Evolutionary conservation across 2,329 filamentous ascomycete genomes (phyloP).

Genomic region (Teratosphaeria epicoccoides): DNA sequence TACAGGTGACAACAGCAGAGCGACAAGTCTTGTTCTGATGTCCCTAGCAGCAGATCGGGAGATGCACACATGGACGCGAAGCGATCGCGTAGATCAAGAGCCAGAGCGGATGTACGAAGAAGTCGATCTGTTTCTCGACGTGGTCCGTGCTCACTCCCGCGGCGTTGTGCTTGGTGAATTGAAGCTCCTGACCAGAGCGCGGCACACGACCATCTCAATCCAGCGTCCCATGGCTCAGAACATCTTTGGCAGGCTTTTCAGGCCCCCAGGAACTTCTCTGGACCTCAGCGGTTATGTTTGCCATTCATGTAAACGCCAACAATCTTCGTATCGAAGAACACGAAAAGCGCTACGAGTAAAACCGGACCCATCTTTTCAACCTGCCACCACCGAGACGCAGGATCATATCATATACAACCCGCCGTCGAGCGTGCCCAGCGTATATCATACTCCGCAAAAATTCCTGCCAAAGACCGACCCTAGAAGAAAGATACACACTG

Average conservation of each 20-base stretch:
- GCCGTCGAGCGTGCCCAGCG: constrained; percentile 51
- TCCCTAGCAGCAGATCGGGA: too few relatives aligned
- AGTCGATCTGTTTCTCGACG: neutral
- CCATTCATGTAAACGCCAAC: constrained; percentile 28
- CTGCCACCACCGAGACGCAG: constrained; percentile 25
- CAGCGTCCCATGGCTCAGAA: constrained; percentile 3
- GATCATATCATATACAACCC: constrained; percentile 57
- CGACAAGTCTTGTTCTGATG: too few relatives aligned
- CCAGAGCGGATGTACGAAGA: too few relatives aligned
- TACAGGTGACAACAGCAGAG: too few relatives aligned
- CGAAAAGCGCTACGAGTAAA: constrained; percentile 37
- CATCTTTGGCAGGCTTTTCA: neutral
- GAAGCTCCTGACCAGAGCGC: neutral
- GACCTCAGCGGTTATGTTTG: constrained; percentile 16
- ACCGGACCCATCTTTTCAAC: constrained; percentile 34
- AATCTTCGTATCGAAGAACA: constrained; percentile 37
- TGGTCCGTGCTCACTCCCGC: neutral
- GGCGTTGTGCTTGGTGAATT: neutral
- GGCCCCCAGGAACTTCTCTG: constrained; percentile 1
- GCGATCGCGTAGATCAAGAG: too few relatives aligned
- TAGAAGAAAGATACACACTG: constrained; percentile 37
- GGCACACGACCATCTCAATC: neutral
- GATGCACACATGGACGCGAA: too few relatives aligned
- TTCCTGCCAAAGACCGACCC: constrained; percentile 52
- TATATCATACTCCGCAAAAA: constrained; percentile 54